Conservation (phyloP, 129 eudicot species). For the Gnaphalium uliginosum region DNA sequence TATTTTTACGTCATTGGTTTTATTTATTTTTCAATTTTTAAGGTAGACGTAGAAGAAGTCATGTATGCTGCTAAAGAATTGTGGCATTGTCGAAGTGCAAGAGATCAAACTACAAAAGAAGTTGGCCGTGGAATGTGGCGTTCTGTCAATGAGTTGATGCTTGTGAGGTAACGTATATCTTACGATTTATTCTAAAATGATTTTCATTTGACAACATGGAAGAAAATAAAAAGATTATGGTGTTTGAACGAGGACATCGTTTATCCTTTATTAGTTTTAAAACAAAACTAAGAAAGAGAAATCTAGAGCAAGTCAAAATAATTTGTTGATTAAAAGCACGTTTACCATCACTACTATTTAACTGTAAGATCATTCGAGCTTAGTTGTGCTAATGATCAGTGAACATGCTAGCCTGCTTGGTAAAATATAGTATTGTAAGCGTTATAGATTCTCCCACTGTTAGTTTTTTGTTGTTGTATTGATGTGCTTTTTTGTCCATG, state of each 20-base stretch:
- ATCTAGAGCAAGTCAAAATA: neutral
- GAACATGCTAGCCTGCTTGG: neutral
- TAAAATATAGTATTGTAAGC: neutral
- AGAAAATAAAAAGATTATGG: constrained; percentile 17
- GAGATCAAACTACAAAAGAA: constrained; percentile 70
- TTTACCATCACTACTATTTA: neutral
- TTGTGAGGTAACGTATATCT: constrained; percentile 62
- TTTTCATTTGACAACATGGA: constrained; percentile 14
- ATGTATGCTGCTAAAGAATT: constrained; percentile 87
- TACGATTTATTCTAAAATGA: neutral
- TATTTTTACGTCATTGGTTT: neutral
- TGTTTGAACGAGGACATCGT: constrained; percentile 3
- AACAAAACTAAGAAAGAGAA: constrained; percentile 1
- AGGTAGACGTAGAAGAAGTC: constrained; percentile 97
- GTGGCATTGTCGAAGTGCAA: constrained; percentile 98
- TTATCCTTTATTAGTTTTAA: neutral
- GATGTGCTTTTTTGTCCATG: constrained; percentile 23
- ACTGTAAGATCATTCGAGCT: neutral
- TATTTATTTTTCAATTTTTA: constrained; percentile 15
- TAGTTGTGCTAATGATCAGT: neutral
- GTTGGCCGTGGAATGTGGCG: constrained; percentile 99
- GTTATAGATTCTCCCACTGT: neutral
- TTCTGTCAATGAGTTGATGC: constrained; percentile 86
- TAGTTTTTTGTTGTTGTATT: constrained; percentile 6
- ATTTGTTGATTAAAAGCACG: neutral